Conservation (phyloP, 129 eudicot species). For the Centaurea solstitialis region DNA sequence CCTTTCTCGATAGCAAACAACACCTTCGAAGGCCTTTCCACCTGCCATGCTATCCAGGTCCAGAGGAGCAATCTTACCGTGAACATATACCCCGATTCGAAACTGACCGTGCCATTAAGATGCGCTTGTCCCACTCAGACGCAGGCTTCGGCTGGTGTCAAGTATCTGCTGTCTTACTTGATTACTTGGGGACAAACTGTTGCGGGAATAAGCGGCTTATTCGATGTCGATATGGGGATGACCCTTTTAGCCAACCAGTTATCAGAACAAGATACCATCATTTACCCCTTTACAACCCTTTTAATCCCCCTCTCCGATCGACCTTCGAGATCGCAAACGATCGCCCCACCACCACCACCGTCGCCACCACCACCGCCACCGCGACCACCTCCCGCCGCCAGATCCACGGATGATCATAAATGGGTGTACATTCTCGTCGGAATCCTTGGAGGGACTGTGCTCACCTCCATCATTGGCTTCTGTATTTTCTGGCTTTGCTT, state of each 20-base stretch:
- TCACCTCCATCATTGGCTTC: constrained; percentile 32
- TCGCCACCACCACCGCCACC: constrained; percentile 41
- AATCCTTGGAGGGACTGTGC: constrained; percentile 54
- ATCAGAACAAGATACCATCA: constrained; percentile 35
- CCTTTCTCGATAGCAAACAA: constrained; percentile 50
- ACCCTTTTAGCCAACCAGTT: constrained; percentile 65
- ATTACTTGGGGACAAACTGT: constrained; percentile 45
- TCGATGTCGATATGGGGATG: constrained; percentile 42
- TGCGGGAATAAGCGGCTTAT: constrained; percentile 41
- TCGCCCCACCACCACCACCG: constrained; percentile 58
- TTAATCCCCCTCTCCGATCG: constrained; percentile 57
- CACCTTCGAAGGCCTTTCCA: constrained; percentile 70
- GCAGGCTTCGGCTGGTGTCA: constrained; percentile 56
- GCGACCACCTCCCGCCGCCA: constrained; percentile 23
- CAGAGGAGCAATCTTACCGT: constrained; percentile 35
- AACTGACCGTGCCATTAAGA: constrained; percentile 65
- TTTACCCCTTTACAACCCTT: constrained; percentile 74
- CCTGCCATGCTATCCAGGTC: constrained; percentile 65
- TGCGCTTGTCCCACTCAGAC: constrained; percentile 83
- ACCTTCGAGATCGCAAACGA: constrained; percentile 47
- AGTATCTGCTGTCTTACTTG: constrained; percentile 55
- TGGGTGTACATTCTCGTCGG: constrained; percentile 62
- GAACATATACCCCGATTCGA: constrained; percentile 35
- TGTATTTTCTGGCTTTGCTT: constrained; percentile 45
- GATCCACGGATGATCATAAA: constrained; percentile 39